These are phyloP conservation scores for Ananas comosus DNA, from an alignment of 176 grass and related monocot species.

Conservation along the genomic window DNA sequence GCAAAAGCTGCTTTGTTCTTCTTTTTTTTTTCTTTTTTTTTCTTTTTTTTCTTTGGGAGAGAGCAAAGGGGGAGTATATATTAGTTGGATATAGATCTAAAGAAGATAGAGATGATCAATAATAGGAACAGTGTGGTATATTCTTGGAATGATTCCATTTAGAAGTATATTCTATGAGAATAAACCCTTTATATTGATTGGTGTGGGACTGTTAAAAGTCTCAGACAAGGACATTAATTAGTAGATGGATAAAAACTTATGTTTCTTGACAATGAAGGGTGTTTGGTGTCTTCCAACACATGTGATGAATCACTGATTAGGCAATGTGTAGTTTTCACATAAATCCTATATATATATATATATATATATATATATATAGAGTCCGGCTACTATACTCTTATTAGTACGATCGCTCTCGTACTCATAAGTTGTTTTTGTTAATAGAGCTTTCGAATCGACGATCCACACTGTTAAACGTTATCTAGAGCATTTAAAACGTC, in stretches of 20 bases:
- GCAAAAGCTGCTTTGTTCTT: conserved; percentile 20
- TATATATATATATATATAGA: too few relatives aligned
- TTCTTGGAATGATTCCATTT: conserved; percentile 12
- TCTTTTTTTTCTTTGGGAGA: neutral
- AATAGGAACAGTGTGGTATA: neutral
- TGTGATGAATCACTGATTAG: neutral
- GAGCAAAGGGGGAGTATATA: too few relatives aligned
- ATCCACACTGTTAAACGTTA: too few relatives aligned
- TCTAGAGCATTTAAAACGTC: too few relatives aligned
- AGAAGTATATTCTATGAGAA: conserved; percentile 20
- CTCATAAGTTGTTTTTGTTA: too few relatives aligned
- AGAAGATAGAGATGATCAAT: neutral
- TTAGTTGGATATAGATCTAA: neutral
- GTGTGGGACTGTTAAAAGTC: neutral
- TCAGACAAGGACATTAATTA: neutral
- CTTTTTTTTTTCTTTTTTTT: neutral
- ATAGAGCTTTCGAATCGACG: too few relatives aligned
- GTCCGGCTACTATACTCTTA: too few relatives aligned
- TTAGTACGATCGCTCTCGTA: too few relatives aligned
- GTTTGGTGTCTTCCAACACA: neutral
- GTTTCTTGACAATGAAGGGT: neutral
- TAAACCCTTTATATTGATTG: conserved; percentile 9
- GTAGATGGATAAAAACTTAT: neutral
- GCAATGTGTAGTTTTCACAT: neutral
- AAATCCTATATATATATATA: too few relatives aligned